These are phyloP conservation scores for Magnusiomyces ingens DNA, from an alignment of 1,139 yeast species.

Conservation along the genomic window DNA sequence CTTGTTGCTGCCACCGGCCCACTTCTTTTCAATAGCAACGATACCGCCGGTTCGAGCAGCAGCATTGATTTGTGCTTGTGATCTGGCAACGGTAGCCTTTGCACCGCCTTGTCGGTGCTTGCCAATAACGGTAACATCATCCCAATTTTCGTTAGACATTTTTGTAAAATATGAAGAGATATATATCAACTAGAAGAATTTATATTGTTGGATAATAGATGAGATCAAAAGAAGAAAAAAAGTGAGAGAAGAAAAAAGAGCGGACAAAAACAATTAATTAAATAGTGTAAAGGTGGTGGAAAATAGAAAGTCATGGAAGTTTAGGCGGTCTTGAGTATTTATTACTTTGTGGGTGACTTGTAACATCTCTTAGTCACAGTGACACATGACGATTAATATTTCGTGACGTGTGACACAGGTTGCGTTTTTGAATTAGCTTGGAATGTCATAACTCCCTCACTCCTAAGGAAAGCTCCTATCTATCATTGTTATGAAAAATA, in stretches of 20 bases:
- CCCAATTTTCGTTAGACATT: conserved; percentile 49
- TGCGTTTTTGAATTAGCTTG: too few species aligned
- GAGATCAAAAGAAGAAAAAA: conserved; percentile 1
- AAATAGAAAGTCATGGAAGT: conserved; percentile 3
- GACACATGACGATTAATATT: background rate
- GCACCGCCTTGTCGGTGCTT: conserved; percentile 85
- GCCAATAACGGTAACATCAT: conserved; percentile 80
- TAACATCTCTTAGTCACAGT: background rate
- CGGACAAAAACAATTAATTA: background rate
- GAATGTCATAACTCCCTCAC: too few species aligned
- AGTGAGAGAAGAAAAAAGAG: background rate
- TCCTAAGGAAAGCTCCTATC: too few species aligned
- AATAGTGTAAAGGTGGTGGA: background rate
- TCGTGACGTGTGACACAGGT: too few species aligned
- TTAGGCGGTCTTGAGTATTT: background rate
- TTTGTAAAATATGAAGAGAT: conserved; percentile 3
- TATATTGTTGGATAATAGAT: background rate
- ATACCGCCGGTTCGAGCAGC: conserved; percentile 91
- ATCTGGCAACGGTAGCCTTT: conserved; percentile 74
- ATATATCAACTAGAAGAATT: background rate
- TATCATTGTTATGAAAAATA: too few species aligned
- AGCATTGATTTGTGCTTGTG: conserved; percentile 74
- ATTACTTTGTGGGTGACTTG: background rate
- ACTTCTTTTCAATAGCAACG: conserved; percentile 88
- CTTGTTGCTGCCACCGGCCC: conserved; percentile 60